Conservation (phyloP, 495 filamentous ascomycete genomes). For the Aspergillus panamensis region DNA sequence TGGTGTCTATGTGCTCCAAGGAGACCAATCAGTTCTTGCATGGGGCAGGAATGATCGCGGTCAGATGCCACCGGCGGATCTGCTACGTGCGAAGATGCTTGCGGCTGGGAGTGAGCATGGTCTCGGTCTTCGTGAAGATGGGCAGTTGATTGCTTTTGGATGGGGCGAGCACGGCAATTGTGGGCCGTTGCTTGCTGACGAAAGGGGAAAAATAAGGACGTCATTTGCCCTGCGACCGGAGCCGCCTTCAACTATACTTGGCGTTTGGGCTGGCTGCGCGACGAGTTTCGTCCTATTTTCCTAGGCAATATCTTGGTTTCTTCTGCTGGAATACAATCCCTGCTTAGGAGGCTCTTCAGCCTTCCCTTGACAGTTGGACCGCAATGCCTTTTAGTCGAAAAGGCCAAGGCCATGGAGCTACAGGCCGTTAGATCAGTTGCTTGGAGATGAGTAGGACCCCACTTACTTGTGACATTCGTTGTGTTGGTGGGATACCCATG, state of each 20-base stretch:
- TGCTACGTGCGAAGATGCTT: constrained; percentile 52
- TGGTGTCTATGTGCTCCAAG: constrained; percentile 65
- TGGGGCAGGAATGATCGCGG: constrained; percentile 80
- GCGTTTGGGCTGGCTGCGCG: constrained; percentile 79
- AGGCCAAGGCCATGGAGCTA: constrained; percentile 45
- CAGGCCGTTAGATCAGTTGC: constrained; percentile 16
- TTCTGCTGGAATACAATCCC: too few relatives aligned
- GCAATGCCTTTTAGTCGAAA: constrained; percentile 35
- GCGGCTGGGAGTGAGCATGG: constrained; percentile 87
- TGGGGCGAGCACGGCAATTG: constrained; percentile 99
- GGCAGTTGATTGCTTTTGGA: constrained; percentile 71
- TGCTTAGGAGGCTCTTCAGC: too few relatives aligned
- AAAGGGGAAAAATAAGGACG: constrained; percentile 61
- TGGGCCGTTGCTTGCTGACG: constrained; percentile 56
- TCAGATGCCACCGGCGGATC: constrained; percentile 61
- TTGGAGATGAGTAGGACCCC: background rate
- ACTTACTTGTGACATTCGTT: constrained; percentile 49
- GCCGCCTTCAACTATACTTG: constrained; percentile 36
- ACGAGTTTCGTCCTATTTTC: constrained; percentile 54
- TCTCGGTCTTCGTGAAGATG: constrained; percentile 60
- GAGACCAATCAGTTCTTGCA: constrained; percentile 25
- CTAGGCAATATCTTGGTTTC: too few relatives aligned
- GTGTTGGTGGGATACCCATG: constrained; percentile 49
- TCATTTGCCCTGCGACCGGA: constrained; percentile 49
- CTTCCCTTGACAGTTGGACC: background rate